phyloP scores from a whole-genome alignment of 768 basidiomycete species.

The Tephrocybe sp. region DNA sequence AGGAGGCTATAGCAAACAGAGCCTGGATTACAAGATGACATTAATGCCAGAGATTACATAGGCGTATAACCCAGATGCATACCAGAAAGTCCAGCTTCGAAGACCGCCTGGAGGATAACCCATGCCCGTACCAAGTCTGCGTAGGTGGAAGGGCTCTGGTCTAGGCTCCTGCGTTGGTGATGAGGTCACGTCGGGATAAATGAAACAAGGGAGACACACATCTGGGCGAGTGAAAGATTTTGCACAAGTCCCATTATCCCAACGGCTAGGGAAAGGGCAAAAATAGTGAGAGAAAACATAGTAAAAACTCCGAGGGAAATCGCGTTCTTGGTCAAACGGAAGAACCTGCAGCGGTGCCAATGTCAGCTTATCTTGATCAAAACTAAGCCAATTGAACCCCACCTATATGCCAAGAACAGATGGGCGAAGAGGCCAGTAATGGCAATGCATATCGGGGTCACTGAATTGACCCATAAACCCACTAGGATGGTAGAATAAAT shows the following conservation, averaged over 20 bases:
- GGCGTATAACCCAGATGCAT: neutral
- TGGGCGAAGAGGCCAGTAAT: constrained; percentile 35
- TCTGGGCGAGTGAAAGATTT: constrained; percentile 12
- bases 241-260: constrained; percentile 12
- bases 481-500: constrained; percentile 15
- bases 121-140: constrained; percentile 4
- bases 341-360: constrained; percentile 12
- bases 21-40: constrained; percentile 5
- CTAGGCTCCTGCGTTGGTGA: neutral
- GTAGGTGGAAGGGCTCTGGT: neutral
- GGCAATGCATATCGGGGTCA: constrained; percentile 32
- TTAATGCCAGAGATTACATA: neutral
- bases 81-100: constrained; percentile 14
- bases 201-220: constrained; percentile 12
- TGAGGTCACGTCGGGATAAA: too few species aligned
- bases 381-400: neutral
- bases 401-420: constrained; percentile 31
- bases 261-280: constrained; percentile 13
- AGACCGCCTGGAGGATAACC: constrained; percentile 7
- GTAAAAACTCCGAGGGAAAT: neutral
- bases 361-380: constrained; percentile 17
- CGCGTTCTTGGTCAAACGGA: constrained; percentile 10
- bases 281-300: constrained; percentile 6
- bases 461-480: constrained; percentile 30
- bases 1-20: constrained; percentile 20